Conservation (phyloP, 129 eudicot species). For the Daucus carota region DH1_v3.0 NC_030384.2:35561001-35561500, state of each 20-base stretch:
- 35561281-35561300: no score
- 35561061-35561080: no score
- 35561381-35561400: background rate
- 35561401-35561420: background rate
- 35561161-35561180: no score
- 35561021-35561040: no score
- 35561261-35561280: no score
- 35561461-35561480: constrained; percentile 72
- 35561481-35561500: constrained; percentile 63
- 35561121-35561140: no score
- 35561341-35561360: background rate
- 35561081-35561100: no score
- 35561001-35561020: background rate
- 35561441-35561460: constrained; percentile 62
- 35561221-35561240: background rate
- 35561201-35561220: background rate
- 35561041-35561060: no score
- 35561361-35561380: background rate
- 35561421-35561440: constrained; percentile 26
- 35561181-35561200: no score
- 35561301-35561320: background rate
- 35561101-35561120: no score
- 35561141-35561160: no score
- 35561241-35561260: no score
- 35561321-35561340: background rate